Conservation (phyloP, 2,329 filamentous ascomycete genomes). For the Curvularia spicifera region DNA sequence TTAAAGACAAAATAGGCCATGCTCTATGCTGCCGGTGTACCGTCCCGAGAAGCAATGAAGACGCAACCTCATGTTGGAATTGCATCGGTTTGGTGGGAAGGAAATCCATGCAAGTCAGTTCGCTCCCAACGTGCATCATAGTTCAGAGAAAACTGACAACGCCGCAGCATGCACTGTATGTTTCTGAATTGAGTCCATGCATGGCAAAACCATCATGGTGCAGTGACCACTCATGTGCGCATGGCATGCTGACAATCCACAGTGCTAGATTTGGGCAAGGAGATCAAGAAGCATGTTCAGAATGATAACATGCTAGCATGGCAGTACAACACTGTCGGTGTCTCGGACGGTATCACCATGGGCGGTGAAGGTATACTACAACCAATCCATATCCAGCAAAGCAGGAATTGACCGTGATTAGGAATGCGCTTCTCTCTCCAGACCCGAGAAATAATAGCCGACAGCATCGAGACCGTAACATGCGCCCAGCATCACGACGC, state of each 20-base stretch:
- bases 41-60: slow-evolving; percentile 83
- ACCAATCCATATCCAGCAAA: background rate
- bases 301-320: slow-evolving; percentile 89
- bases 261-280: slow-evolving; percentile 86
- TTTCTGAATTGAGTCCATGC: slow-evolving; percentile 16
- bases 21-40: slow-evolving; percentile 92
- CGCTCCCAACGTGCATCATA: slow-evolving; percentile 12
- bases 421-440: slow-evolving; percentile 95
- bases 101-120: slow-evolving; percentile 90
- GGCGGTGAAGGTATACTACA: slow-evolving; percentile 74
- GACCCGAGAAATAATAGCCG: slow-evolving; percentile 88
- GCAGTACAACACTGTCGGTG: slow-evolving; percentile 91
- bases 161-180: slow-evolving; percentile 58
- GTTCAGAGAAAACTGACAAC: slow-evolving; percentile 31
- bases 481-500: slow-evolving; percentile 92
- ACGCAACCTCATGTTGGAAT: slow-evolving; percentile 89
- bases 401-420: slow-evolving; percentile 44
- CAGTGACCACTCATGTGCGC: slow-evolving; percentile 11
- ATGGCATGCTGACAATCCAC: slow-evolving; percentile 21
- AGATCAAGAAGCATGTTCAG: slow-evolving; percentile 80
- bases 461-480: slow-evolving; percentile 92
- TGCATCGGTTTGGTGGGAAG: slow-evolving; percentile 95
- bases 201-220: slow-evolving; percentile 7
- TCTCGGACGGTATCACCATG: slow-evolving; percentile 95
- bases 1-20: slow-evolving; percentile 70